These are phyloP conservation scores for Iris macrosiphon DNA, from an alignment of 106 monocot species.

Conservation along the genomic window DNA sequence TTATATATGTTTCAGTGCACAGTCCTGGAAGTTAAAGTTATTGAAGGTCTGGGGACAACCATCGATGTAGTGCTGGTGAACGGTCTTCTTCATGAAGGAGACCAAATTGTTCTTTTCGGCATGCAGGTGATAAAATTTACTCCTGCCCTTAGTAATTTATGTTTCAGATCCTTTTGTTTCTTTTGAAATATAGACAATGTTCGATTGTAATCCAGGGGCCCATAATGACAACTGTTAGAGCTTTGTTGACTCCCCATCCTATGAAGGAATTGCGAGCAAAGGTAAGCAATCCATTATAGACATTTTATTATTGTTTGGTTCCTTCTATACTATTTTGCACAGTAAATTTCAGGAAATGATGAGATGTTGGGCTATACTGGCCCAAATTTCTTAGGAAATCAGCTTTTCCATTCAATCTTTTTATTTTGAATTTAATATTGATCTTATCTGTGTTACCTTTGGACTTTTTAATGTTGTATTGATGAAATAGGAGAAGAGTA, in stretches of 20 bases:
- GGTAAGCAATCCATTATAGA: slow-evolving; percentile 30
- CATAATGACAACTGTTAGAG: slow-evolving; percentile 77
- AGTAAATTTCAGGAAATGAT: no score
- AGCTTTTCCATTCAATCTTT: no score
- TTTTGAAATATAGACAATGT: neutral
- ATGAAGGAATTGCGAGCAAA: slow-evolving; percentile 92
- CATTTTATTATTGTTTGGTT: neutral
- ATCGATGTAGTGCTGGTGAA: slow-evolving; percentile 92
- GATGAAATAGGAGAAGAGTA: no score
- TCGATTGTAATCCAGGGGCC: slow-evolving; percentile 45
- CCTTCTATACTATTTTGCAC: no score
- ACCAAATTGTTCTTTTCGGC: slow-evolving; percentile 95
- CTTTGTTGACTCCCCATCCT: slow-evolving; percentile 84
- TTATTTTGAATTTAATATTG: no score
- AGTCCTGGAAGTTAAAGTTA: slow-evolving; percentile 85
- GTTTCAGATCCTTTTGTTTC: neutral
- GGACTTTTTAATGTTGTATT: no score
- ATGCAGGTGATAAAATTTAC: slow-evolving; percentile 61
- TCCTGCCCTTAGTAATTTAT: neutral
- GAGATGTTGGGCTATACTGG: no score
- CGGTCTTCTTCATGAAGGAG: slow-evolving; percentile 86
- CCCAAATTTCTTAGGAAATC: no score
- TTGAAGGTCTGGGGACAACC: slow-evolving; percentile 85
- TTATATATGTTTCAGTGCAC: slow-evolving; percentile 24
- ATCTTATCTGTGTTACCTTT: no score